Evolutionary conservation across 257 asterid genomes (phyloP), one percentile per base, ranked within the genome.

Genomic region (Primulina eburnea): DNA sequence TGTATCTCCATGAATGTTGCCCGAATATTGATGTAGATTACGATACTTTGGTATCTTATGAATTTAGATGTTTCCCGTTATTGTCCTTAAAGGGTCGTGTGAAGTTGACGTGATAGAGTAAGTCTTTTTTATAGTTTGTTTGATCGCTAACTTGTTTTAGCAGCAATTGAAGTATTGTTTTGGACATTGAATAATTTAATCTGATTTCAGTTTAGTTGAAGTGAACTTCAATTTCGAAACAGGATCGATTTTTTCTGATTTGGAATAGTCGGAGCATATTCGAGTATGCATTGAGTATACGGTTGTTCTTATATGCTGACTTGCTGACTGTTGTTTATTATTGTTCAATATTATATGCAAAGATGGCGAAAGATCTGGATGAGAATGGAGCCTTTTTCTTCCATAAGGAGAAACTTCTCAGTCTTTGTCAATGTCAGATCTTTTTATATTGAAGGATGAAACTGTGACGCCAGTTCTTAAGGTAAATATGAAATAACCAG

Each of bases 371-470:
- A 74, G 98, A 92, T 73, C 79, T 94, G 84, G 89, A 84, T 61
- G 92, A 85, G 77, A 89, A 85, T 33, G 97, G 98, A 62, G 95
- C 98, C 71, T 77, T 71, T 94, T 94, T 81, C 87, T 94, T 64
- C 83, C 80, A 63, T 88, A 83, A 58, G 99, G 98, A 58, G 83
- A 91, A 81, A 91, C 97, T 73, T 91, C 99, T 62, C 99, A 94
- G 84, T 91, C 95, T 4, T 70, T 91, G 61, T 83, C 96, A 14
- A 79, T 94, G 8, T 86, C 99, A 5, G 95, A 94, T 78, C 88
- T 91, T 75, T 94, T 91, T 73, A 78, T 81, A 21, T 69, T 87
- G 50, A 76, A 88, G 73, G 83, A 87, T 76, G 99, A 88, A 71
- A 77, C 12, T 61, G 85, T 92, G 63, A 79, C 78, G 10, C 97